Evolutionary conservation across 305 asterid genomes (phyloP).

Genomic region (Salvia sclarea): DNA sequence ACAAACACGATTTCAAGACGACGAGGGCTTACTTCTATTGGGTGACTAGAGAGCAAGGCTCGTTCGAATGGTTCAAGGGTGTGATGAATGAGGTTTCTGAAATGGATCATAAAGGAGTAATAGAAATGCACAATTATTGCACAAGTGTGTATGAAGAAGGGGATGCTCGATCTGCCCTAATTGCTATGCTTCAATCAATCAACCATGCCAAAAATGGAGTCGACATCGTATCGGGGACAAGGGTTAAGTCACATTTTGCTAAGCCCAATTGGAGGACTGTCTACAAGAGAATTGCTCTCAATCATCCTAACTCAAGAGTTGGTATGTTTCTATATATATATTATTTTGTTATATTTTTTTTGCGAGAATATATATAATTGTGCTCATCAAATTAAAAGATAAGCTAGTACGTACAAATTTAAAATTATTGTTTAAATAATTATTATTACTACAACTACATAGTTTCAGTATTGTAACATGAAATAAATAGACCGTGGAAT

Average conservation of each 20-base stretch:
- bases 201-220: slow-evolving; percentile 83
- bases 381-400: too few relatives aligned
- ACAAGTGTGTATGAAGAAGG: slow-evolving; percentile 86
- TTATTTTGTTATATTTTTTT: background rate
- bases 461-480: too few relatives aligned
- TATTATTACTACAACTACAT: too few relatives aligned
- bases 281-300: slow-evolving; percentile 65
- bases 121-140: slow-evolving; percentile 88
- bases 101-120: slow-evolving; percentile 61
- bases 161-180: slow-evolving; percentile 84
- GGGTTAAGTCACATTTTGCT: slow-evolving; percentile 82
- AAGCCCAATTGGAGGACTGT: slow-evolving; percentile 82
- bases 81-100: slow-evolving; percentile 81
- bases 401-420: too few relatives aligned
- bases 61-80: slow-evolving; percentile 83
- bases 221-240: slow-evolving; percentile 76
- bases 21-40: slow-evolving; percentile 77
- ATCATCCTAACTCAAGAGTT: slow-evolving; percentile 62
- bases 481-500: too few relatives aligned
- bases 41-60: slow-evolving; percentile 86
- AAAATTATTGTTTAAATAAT: too few relatives aligned
- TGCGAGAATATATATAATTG: too few relatives aligned
- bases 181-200: slow-evolving; percentile 75
- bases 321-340: slow-evolving; percentile 43
- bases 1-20: slow-evolving; percentile 46